Evolutionary conservation across 2,329 filamentous ascomycete genomes (phyloP), one percentile per base, ranked within the genome.

Genomic region (Zalaria obscura): DNA sequence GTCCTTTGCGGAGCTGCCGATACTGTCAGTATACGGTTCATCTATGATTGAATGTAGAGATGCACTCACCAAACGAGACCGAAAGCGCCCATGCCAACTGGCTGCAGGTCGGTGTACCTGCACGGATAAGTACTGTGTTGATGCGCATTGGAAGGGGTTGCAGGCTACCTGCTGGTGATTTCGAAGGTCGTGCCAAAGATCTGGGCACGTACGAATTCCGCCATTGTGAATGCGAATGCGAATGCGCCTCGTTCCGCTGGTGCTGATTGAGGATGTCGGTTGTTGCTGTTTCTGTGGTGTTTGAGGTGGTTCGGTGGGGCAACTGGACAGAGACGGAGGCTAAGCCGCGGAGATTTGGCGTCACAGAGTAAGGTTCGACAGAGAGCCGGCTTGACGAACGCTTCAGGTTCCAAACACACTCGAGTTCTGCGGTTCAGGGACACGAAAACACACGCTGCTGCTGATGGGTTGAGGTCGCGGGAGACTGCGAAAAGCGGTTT

Each of bases 151-250:
- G 18, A 18, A 18, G 18, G 18, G 18, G 18, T 18, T 18, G 18
- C 18, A 18, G 11, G 25, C 51, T 77, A 95, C 87, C 91, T 83
- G 67, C 88, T 95, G 55, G 91, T 98, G 68, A 96, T 96, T 77
- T 98, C 91, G 62, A 98, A 98, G 55, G 91, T 96, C 48, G 91
- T 98, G 63, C 91, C 91, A 62, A 98, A 98, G 65, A 98, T 96
- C 75, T 96, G 89, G 62, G 89, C 88, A 68, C 91, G 84, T 61
- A 98, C 86, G 67, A 98, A 98, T 75, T 98, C 91, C 64, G 91
- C 91, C 91, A 98, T 96, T 63, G 60, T 80, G 76, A 44, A 47
- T 48, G 29, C 18, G 18, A 18, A 18, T 18, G 18, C 18, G 18
- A 7, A 32, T 32, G 7, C 29, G 29, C 29, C 7, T 32, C 29